These are phyloP conservation scores for Cylindrotheca closterium DNA, from an alignment of 108 stramenopile genomes.

Conservation along the genomic window DNA sequence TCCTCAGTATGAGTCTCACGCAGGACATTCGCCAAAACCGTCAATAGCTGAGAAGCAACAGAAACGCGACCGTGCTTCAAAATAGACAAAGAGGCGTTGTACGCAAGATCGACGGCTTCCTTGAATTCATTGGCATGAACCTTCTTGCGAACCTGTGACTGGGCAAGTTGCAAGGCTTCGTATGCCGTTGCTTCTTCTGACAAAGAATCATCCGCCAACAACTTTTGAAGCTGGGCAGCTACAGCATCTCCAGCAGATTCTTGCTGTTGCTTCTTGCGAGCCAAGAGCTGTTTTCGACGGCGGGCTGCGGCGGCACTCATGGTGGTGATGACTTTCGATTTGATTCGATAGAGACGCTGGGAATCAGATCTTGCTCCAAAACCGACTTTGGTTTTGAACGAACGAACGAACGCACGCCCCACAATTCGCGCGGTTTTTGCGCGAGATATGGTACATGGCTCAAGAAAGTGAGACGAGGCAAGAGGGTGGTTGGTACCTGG, in stretches of 20 bases:
- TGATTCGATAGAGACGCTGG: too few species aligned
- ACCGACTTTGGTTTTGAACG: too few species aligned
- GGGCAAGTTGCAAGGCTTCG: conserved; percentile 86
- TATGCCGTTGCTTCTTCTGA: conserved; percentile 78
- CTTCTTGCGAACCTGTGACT: conserved; percentile 72
- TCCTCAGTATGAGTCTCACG: conserved; percentile 73
- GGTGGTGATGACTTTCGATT: too few species aligned
- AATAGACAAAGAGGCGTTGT: conserved; percentile 42
- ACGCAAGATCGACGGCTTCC: conserved; percentile 60
- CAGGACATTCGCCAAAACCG: conserved; percentile 60
- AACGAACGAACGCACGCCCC: too few species aligned
- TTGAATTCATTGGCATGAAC: conserved; percentile 60
- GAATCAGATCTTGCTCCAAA: too few species aligned
- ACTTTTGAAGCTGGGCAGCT: conserved; percentile 47
- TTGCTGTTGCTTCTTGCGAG: conserved; percentile 43
- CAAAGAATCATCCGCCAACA: conserved; percentile 42
- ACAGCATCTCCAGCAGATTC: conserved; percentile 50
- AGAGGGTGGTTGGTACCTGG: too few species aligned
- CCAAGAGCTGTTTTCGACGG: conserved; percentile 74
- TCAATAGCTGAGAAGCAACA: conserved; percentile 74
- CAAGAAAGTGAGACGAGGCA: too few species aligned
- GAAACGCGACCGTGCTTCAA: conserved; percentile 61
- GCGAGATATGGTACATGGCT: too few species aligned
- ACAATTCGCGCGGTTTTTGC: too few species aligned
- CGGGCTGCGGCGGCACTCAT: conserved; percentile 89